Conservation (phyloP, 768 basidiomycete genomes). For the Phylloporus sp. region DNA sequence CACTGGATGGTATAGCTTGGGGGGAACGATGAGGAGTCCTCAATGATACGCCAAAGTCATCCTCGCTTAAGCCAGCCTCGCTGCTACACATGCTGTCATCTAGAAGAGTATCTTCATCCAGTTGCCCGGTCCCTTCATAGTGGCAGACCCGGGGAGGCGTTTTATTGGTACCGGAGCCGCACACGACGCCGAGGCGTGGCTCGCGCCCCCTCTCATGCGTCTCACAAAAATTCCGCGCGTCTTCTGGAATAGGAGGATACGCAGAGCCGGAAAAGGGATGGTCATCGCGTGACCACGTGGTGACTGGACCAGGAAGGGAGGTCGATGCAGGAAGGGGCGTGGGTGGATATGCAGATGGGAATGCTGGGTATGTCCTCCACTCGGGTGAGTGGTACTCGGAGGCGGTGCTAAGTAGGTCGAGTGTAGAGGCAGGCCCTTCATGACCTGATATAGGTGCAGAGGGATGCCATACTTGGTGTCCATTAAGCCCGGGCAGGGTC, state of each 20-base stretch:
- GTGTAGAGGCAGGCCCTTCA: constrained; percentile 9
- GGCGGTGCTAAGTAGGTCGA: constrained; percentile 22
- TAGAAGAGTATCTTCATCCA: constrained; percentile 18
- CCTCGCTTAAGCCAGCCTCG: constrained; percentile 33
- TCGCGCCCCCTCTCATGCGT: constrained; percentile 66
- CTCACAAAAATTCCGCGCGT: constrained; percentile 59
- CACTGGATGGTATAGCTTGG: constrained; percentile 17
- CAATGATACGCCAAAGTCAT: constrained; percentile 62
- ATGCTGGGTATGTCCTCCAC: constrained; percentile 69
- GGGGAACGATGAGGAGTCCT: constrained; percentile 49
- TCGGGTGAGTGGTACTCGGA: constrained; percentile 45
- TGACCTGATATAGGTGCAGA: constrained; percentile 31
- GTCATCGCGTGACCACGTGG: constrained; percentile 1
- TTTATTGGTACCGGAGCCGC: constrained; percentile 47
- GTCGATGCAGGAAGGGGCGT: constrained; percentile 49
- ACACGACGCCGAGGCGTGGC: constrained; percentile 54
- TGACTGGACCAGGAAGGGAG: constrained; percentile 25
- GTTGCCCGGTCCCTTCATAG: constrained; percentile 5
- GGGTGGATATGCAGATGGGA: constrained; percentile 73
- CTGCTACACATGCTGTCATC: constrained; percentile 27
- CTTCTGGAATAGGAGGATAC: constrained; percentile 37
- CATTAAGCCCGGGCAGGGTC: constrained; percentile 12
- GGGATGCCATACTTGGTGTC: constrained; percentile 57
- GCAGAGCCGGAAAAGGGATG: constrained; percentile 6
- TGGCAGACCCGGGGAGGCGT: constrained; percentile 38